phyloP scores from a whole-genome alignment of 176 grass and related monocot genomes.

The Saccharum spontaneum region DNA sequence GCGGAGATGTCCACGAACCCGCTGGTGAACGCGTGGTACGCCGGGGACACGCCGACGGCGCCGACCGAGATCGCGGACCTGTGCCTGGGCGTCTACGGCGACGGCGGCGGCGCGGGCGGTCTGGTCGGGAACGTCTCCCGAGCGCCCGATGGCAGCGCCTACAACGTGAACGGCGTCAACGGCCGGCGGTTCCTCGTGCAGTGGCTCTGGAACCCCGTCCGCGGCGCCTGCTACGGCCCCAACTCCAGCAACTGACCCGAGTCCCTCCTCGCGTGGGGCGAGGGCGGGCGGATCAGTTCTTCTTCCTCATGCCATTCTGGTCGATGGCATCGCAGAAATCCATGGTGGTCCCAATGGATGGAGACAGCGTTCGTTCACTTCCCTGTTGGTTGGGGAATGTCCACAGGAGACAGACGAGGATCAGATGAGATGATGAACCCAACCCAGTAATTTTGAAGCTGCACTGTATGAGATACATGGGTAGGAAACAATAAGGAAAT shows the following conservation, averaged over 20 bases:
- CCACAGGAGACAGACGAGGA: not conserved
- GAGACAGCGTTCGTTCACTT: not conserved
- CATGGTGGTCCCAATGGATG: not conserved
- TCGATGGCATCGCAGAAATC: slow-evolving; percentile 35
- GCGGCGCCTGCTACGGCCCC: slow-evolving; percentile 66
- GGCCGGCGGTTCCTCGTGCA: slow-evolving; percentile 79
- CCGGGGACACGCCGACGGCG: slow-evolving; percentile 71
- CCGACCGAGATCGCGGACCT: slow-evolving; percentile 92
- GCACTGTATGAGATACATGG: not conserved
- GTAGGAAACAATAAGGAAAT: slow-evolving; percentile 1
- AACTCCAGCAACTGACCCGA: slow-evolving; percentile 48
- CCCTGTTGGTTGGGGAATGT: not conserved
- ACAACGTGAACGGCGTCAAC: slow-evolving; percentile 77
- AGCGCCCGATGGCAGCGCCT: slow-evolving; percentile 48
- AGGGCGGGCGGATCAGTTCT: not conserved
- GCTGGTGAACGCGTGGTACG: slow-evolving; percentile 85
- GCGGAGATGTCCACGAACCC: slow-evolving; percentile 77
- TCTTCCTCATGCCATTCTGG: slow-evolving; percentile 1
- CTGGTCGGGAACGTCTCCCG: slow-evolving; percentile 66
- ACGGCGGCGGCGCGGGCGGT: slow-evolving; percentile 62
- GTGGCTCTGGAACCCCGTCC: slow-evolving; percentile 82
- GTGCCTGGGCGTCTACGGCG: slow-evolving; percentile 75
- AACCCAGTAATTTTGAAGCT: not conserved
- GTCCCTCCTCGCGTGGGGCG: not conserved
- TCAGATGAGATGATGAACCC: not conserved